Conservation (phyloP, 352 stramenopile species). For the Phytophthora tentaculata region DNA sequence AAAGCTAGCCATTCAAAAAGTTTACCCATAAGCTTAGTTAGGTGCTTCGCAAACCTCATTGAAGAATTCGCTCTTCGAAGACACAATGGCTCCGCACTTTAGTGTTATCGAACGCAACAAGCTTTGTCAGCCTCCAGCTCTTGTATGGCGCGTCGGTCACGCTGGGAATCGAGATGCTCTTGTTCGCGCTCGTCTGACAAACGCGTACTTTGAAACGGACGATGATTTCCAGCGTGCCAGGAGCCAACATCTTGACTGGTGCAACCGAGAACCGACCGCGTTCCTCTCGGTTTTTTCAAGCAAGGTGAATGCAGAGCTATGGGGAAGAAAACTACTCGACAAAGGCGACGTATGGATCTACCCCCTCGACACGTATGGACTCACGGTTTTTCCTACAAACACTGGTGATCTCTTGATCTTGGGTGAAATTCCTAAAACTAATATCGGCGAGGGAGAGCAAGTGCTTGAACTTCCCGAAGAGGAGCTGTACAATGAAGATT, state of each 20-base stretch:
- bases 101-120: background rate
- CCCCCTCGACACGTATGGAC: background rate
- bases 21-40: too few species aligned
- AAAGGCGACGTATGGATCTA: slow-evolving; percentile 9
- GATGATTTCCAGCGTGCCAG: background rate
- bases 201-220: background rate
- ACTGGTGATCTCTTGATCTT: slow-evolving; percentile 5
- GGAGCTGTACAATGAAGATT: background rate
- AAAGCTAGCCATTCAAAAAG: too few species aligned
- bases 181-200: background rate
- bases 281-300: slow-evolving; percentile 2
- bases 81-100: background rate
- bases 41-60: too few species aligned
- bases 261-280: background rate
- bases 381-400: background rate
- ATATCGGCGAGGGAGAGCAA: slow-evolving; percentile 4
- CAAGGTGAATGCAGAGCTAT: background rate
- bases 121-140: background rate
- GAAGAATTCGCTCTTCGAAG: background rate
- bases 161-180: slow-evolving; percentile 3
- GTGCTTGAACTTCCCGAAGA: background rate
- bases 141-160: slow-evolving; percentile 7
- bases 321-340: slow-evolving; percentile 1
- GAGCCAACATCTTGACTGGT: slow-evolving; percentile 3
- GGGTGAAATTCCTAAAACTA: slow-evolving; percentile 3